Percentiles rank a stretch among this genome's conserved stretches.
Evolutionary conservation across 1,139 yeast genomes (phyloP).

Genomic region (Protomyces pachydermus): DNA sequence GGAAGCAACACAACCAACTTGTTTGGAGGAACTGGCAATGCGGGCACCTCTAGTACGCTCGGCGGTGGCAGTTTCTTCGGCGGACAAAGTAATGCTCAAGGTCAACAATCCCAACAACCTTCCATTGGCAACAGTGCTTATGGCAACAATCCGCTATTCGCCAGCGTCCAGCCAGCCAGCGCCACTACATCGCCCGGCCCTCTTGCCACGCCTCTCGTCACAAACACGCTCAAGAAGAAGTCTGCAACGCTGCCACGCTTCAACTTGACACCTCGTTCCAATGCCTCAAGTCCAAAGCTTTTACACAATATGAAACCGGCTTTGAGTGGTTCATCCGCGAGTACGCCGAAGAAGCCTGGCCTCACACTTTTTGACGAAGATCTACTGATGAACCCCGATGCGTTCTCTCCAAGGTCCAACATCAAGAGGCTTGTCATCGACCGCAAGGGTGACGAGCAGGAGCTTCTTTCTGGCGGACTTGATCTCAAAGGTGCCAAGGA

Average conservation of each 20-base stretch:
- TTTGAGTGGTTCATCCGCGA: conserved; percentile 16
- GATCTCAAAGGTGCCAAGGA: conserved; percentile 30
- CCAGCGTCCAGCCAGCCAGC: conserved; percentile 37
- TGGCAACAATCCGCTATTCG: conserved; percentile 63
- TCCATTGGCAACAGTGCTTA: conserved; percentile 63
- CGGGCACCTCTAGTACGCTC: conserved; percentile 30
- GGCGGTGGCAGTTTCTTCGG: conserved; percentile 37
- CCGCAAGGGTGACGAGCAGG: conserved; percentile 40
- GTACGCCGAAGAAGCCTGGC: not conserved
- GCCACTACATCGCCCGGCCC: conserved; percentile 44
- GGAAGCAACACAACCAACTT: conserved; percentile 7
- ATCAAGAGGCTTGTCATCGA: conserved; percentile 57
- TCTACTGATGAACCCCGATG: conserved; percentile 65
- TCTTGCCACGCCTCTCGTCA: conserved; percentile 50
- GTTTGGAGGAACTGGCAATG: conserved; percentile 29
- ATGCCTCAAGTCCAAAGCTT: conserved; percentile 32
- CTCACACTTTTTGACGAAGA: conserved; percentile 44
- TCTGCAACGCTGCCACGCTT: conserved; percentile 57
- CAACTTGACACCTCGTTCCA: conserved; percentile 53
- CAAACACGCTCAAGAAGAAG: conserved; percentile 47
- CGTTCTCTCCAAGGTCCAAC: conserved; percentile 61
- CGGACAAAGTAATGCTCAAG: conserved; percentile 4
- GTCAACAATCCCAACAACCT: conserved; percentile 36
- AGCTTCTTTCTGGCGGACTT: conserved; percentile 33
- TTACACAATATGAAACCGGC: not conserved